phyloP scores from a whole-genome alignment of 768 basidiomycete genomes.

The Sporobolomyces roseus region DNA sequence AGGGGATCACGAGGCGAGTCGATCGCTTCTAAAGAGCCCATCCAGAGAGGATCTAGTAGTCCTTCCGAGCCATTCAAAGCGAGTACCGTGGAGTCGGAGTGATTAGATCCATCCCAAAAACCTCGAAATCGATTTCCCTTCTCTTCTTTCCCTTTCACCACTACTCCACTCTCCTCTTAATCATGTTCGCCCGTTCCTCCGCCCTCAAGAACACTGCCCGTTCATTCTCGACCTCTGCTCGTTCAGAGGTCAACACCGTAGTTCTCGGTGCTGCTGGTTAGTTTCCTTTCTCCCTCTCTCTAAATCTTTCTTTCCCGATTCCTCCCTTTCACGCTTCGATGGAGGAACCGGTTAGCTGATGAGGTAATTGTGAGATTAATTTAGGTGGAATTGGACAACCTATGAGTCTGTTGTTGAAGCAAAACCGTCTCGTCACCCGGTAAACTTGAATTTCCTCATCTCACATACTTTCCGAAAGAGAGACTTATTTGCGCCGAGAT shows the following conservation, averaged over 20 bases:
- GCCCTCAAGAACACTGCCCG: constrained; percentile 11
- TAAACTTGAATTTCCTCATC: not conserved
- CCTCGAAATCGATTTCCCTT: not conserved
- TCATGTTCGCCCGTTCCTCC: constrained; percentile 34
- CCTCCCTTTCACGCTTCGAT: not conserved
- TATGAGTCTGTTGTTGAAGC: constrained; percentile 86
- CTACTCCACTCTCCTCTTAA: not conserved
- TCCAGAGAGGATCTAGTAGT: too few species aligned
- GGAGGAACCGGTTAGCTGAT: not conserved
- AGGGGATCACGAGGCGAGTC: too few species aligned
- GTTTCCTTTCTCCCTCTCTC: constrained; percentile 36
- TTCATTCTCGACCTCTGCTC: constrained; percentile 37
- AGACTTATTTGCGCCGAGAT: not conserved
- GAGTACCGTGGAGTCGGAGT: not conserved
- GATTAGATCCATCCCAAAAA: not conserved
- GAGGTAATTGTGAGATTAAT: not conserved
- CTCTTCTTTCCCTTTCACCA: not conserved
- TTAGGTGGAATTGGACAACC: constrained; percentile 93
- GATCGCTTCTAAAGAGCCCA: too few species aligned
- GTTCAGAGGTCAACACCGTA: constrained; percentile 68
- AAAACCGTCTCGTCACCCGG: constrained; percentile 62
- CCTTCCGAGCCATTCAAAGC: too few species aligned
- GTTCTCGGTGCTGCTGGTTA: constrained; percentile 92
- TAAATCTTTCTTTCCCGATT: not conserved
- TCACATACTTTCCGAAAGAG: too few species aligned